phyloP scores from a whole-genome alignment of 768 basidiomycete species.

The Clathrus columnatus region DNA sequence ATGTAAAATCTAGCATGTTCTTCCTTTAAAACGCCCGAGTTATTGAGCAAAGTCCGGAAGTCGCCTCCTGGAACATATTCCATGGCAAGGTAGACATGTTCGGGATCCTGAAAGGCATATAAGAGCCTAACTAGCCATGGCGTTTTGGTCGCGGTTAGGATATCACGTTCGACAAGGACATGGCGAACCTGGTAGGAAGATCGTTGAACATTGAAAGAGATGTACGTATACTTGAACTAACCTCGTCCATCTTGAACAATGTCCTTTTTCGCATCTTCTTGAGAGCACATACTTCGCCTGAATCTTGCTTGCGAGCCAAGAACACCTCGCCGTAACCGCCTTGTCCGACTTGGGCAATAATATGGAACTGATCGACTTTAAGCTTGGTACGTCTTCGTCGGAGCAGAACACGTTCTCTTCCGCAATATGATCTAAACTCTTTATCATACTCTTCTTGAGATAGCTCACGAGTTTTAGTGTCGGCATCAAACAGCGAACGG shows the following conservation, averaged over 20 bases:
- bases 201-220: background rate
- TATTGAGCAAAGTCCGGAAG: constrained; percentile 95
- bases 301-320: constrained; percentile 89
- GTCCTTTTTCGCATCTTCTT: constrained; percentile 98
- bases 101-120: constrained; percentile 93
- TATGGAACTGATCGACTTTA: constrained; percentile 91
- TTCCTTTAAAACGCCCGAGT: constrained; percentile 94
- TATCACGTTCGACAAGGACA: constrained; percentile 95
- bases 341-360: constrained; percentile 97
- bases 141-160: constrained; percentile 92
- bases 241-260: constrained; percentile 97
- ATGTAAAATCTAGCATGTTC: constrained; percentile 97
- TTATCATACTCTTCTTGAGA: constrained; percentile 46
- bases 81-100: constrained; percentile 94
- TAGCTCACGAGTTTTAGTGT: constrained; percentile 64
- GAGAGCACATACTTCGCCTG: constrained; percentile 91
- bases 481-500: constrained; percentile 70
- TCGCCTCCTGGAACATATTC: constrained; percentile 99
- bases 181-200: constrained; percentile 72
- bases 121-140: constrained; percentile 93
- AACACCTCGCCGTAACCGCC: constrained; percentile 99
- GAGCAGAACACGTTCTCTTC: constrained; percentile 88
- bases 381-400: constrained; percentile 89
- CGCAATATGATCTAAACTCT: constrained; percentile 90
- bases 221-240: constrained; percentile 21